These are phyloP conservation scores for Pyrenula aspistea DNA, from an alignment of 495 filamentous ascomycete genomes.

Conservation along the genomic window DNA sequence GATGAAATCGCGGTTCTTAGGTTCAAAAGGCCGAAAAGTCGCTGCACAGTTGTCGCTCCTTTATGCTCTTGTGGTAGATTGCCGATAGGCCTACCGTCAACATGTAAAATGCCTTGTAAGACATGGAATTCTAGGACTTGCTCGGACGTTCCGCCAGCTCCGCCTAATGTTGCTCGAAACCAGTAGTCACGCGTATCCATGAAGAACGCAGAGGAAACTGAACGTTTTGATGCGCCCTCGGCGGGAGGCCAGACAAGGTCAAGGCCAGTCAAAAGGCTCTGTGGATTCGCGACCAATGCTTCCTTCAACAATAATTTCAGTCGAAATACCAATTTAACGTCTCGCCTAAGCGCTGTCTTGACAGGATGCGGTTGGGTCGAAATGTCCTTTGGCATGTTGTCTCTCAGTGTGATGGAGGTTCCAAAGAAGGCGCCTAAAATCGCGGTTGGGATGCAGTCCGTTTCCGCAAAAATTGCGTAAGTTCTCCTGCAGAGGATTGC, in stretches of 20 bases:
- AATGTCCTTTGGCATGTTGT: not conserved
- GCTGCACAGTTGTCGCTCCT: conserved; percentile 22
- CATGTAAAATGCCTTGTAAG: conserved; percentile 41
- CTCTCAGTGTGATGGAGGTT: not conserved
- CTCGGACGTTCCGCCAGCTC: not conserved
- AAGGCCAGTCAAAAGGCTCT: too few relatives aligned
- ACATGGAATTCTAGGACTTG: conserved; percentile 37
- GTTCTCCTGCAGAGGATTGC: not conserved
- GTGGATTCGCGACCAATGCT: not conserved
- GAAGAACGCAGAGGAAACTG: too few relatives aligned
- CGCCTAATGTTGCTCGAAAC: too few relatives aligned
- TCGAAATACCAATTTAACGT: not conserved
- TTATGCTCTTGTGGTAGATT: conserved; percentile 36
- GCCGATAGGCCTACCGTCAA: conserved; percentile 39
- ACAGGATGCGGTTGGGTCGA: not conserved
- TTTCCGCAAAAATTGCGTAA: not conserved
- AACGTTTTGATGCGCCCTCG: too few relatives aligned
- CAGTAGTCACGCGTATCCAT: too few relatives aligned
- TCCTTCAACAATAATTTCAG: not conserved
- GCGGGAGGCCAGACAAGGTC: too few relatives aligned
- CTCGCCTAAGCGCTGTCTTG: not conserved
- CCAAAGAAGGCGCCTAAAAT: not conserved
- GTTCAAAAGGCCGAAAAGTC: conserved; percentile 28
- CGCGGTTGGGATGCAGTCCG: not conserved
- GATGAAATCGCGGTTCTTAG: conserved; percentile 29